These are phyloP conservation scores for Rhizopogon vesiculosus DNA, from an alignment of 768 basidiomycete genomes.

Conservation along the genomic window DNA sequence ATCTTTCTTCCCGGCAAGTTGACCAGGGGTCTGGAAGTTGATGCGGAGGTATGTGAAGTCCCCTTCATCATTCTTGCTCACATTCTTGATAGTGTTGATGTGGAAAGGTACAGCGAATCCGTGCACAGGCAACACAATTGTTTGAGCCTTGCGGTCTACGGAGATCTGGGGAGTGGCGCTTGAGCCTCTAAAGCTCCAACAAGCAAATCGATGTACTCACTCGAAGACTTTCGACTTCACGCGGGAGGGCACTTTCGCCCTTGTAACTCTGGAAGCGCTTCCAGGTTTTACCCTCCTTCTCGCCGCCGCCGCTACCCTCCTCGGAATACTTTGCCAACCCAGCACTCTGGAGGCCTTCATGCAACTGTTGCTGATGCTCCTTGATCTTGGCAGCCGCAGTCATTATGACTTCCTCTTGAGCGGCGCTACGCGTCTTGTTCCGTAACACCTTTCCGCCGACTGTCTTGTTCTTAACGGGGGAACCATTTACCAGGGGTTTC, in stretches of 20 bases:
- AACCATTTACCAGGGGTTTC: constrained; percentile 55
- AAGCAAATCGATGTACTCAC: constrained; percentile 39
- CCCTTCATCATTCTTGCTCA: constrained; percentile 95
- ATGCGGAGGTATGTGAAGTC: constrained; percentile 93
- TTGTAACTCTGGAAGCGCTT: constrained; percentile 97
- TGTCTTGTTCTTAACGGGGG: constrained; percentile 66
- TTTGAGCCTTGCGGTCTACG: constrained; percentile 87
- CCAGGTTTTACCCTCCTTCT: constrained; percentile 90
- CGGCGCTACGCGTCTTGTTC: constrained; percentile 86
- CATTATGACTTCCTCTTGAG: constrained; percentile 78
- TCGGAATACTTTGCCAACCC: constrained; percentile 84
- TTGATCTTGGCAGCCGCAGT: constrained; percentile 74
- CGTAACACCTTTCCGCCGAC: constrained; percentile 83
- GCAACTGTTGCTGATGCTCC: constrained; percentile 86
- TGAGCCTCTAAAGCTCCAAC: not conserved
- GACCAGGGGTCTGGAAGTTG: constrained; percentile 98
- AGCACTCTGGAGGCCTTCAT: constrained; percentile 66
- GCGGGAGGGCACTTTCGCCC: constrained; percentile 85
- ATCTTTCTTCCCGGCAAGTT: constrained; percentile 96
- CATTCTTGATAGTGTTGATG: constrained; percentile 97
- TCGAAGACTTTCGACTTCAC: constrained; percentile 73
- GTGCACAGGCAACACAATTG: constrained; percentile 88
- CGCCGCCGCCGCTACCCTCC: constrained; percentile 65
- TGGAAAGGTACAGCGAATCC: constrained; percentile 98
- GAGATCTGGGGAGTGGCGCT: constrained; percentile 52